phyloP scores from a whole-genome alignment of 352 stramenopile species.

The Pythium apleroticum region DNA sequence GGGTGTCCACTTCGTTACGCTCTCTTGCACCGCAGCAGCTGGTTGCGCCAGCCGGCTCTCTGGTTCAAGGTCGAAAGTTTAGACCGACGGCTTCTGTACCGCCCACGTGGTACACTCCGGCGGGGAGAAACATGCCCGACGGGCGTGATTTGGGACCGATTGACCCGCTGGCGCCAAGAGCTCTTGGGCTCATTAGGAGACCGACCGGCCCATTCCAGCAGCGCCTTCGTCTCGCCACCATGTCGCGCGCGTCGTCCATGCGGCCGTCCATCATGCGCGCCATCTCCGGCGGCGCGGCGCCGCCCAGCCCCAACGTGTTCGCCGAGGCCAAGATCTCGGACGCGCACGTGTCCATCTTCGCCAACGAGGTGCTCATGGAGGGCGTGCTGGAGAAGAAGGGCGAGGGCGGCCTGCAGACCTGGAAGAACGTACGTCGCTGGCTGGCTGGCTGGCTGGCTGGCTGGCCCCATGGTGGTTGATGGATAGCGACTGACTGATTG shows the following conservation, averaged over 20 bases:
- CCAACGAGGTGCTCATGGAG: slow-evolving; percentile 71
- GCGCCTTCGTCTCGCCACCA: too few species aligned
- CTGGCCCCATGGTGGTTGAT: too few species aligned
- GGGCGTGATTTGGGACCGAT: too few species aligned
- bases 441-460: too few species aligned
- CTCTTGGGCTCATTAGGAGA: not conserved
- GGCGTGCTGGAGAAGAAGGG: slow-evolving; percentile 69
- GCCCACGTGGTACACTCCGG: not conserved
- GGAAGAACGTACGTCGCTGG: slow-evolving; percentile 65
- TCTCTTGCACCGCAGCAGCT: not conserved
- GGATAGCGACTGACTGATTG: slow-evolving; percentile 7
- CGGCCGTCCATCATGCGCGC: slow-evolving; percentile 52
- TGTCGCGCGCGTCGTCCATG: slow-evolving; percentile 20
- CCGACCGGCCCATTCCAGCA: not conserved
- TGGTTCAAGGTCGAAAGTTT: not conserved
- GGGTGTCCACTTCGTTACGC: not conserved
- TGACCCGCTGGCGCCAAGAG: not conserved
- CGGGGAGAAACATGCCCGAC: not conserved
- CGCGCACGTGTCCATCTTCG: slow-evolving; percentile 53
- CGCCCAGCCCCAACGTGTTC: slow-evolving; percentile 55
- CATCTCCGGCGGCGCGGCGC: slow-evolving; percentile 16
- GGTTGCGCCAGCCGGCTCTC: not conserved
- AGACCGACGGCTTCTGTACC: too few species aligned
- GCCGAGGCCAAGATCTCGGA: slow-evolving; percentile 58
- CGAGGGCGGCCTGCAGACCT: slow-evolving; percentile 52